These are phyloP conservation scores for Zygnema cylindricum DNA, from an alignment of 139 green algal species.

Conservation along the genomic window DNA sequence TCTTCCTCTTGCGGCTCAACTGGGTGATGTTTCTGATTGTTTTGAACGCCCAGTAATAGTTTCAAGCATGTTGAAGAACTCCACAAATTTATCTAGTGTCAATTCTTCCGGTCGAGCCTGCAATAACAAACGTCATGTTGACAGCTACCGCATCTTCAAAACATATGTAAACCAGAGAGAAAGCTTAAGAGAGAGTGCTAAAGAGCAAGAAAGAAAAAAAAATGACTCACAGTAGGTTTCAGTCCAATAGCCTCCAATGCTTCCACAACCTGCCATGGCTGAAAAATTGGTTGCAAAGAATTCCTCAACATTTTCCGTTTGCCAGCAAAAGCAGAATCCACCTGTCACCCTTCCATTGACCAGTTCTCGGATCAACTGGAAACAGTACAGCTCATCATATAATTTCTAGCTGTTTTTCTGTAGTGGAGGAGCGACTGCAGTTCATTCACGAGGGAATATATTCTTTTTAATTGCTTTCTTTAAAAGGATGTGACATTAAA, in stretches of 20 bases:
- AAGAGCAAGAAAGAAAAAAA: background rate
- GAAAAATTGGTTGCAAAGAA: conserved; percentile 37
- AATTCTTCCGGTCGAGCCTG: conserved; percentile 49
- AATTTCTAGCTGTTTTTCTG: too few species aligned
- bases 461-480: too few species aligned
- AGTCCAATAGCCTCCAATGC: conserved; percentile 27
- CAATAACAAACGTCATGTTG: background rate
- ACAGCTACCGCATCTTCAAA: background rate
- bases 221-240: conserved; percentile 36
- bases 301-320: conserved; percentile 61
- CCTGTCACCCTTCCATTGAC: conserved; percentile 33
- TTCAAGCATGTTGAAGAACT: conserved; percentile 32
- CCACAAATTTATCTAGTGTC: conserved; percentile 39
- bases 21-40: too few species aligned
- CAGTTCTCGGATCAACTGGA: too few species aligned
- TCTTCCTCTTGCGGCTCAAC: too few species aligned
- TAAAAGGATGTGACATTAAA: too few species aligned
- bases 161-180: background rate
- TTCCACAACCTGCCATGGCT: background rate
- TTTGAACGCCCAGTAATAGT: too few species aligned
- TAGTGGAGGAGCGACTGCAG: too few species aligned
- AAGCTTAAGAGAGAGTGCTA: background rate
- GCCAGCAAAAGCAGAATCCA: conserved; percentile 30
- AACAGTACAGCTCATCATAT: too few species aligned
- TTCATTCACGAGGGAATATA: too few species aligned